These are phyloP conservation scores for Pseudopediastrum boryanum DNA, from an alignment of 139 green algal species.

Conservation along the genomic window DNA sequence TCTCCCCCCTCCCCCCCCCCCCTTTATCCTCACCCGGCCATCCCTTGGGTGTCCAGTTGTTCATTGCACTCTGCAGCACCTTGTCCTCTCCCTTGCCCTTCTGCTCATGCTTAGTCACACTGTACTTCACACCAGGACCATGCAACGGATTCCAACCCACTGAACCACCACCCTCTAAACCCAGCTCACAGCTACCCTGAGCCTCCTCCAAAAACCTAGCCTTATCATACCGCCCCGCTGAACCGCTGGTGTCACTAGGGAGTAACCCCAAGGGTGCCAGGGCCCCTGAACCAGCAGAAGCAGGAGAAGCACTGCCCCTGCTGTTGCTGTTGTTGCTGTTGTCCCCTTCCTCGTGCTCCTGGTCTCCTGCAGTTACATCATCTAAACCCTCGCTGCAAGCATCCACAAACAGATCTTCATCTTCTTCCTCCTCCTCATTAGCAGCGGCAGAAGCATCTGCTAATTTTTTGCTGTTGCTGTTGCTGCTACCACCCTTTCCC, in stretches of 20 bases:
- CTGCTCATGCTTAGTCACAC: slow-evolving; percentile 38
- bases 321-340: background rate
- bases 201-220: too few species aligned
- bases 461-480: background rate
- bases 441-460: background rate
- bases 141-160: background rate
- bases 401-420: slow-evolving; percentile 11
- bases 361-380: background rate
- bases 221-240: too few species aligned
- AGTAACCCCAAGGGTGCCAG: too few species aligned
- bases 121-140: slow-evolving; percentile 22
- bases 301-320: background rate
- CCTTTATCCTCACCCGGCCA: slow-evolving; percentile 15
- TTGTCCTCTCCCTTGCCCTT: slow-evolving; percentile 65
- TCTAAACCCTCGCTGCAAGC: background rate
- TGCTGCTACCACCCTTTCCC: slow-evolving; percentile 7
- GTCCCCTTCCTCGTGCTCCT: background rate
- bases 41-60: slow-evolving; percentile 38
- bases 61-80: slow-evolving; percentile 35
- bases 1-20: background rate
- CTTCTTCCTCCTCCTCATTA: background rate
- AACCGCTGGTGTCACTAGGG: too few species aligned
- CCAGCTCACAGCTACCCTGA: too few species aligned
- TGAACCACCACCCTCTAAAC: too few species aligned
- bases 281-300: too few species aligned